phyloP scores from a whole-genome alignment of 768 basidiomycete species.

The Rubroboletus pulcherrimus region DNA sequence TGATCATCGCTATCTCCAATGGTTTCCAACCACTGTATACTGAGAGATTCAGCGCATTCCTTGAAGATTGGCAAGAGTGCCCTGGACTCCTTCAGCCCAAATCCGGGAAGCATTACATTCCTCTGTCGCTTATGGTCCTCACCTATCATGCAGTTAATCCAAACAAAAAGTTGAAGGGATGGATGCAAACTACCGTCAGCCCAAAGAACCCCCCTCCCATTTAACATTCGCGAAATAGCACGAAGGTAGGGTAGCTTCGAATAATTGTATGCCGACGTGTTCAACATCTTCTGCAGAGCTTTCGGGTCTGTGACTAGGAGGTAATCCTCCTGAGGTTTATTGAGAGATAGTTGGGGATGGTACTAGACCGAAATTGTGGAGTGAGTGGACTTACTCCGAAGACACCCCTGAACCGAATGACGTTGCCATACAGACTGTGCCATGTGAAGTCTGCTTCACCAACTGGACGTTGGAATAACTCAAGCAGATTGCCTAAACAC shows the following conservation, averaged over 20 bases:
- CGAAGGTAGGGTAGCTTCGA: slow-evolving; percentile 30
- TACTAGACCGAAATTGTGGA: neutral
- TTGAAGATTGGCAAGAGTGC: slow-evolving; percentile 49
- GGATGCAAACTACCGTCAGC: slow-evolving; percentile 32
- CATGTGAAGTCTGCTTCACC: slow-evolving; percentile 30
- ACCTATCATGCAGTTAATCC: slow-evolving; percentile 16
- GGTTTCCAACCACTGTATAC: slow-evolving; percentile 17
- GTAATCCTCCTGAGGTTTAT: slow-evolving; percentile 36
- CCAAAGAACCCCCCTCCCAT: slow-evolving; percentile 36
- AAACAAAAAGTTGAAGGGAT: slow-evolving; percentile 7
- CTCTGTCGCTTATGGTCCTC: slow-evolving; percentile 49
- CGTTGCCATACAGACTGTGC: slow-evolving; percentile 27
- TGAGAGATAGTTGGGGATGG: slow-evolving; percentile 6
- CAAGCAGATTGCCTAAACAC: slow-evolving; percentile 21
- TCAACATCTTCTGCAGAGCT: slow-evolving; percentile 38
- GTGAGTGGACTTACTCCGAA: slow-evolving; percentile 16
- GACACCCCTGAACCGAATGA: slow-evolving; percentile 22
- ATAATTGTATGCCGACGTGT: slow-evolving; percentile 42
- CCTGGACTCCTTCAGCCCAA: slow-evolving; percentile 48
- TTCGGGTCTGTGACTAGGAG: slow-evolving; percentile 46
- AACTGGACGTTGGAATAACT: slow-evolving; percentile 22
- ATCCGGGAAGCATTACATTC: slow-evolving; percentile 52
- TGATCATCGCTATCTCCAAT: neutral
- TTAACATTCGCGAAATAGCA: slow-evolving; percentile 1
- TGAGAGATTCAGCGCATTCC: slow-evolving; percentile 25